These are phyloP conservation scores for Limnomonas spitsbergensis DNA, from an alignment of 139 green algal species.

Conservation along the genomic window DNA sequence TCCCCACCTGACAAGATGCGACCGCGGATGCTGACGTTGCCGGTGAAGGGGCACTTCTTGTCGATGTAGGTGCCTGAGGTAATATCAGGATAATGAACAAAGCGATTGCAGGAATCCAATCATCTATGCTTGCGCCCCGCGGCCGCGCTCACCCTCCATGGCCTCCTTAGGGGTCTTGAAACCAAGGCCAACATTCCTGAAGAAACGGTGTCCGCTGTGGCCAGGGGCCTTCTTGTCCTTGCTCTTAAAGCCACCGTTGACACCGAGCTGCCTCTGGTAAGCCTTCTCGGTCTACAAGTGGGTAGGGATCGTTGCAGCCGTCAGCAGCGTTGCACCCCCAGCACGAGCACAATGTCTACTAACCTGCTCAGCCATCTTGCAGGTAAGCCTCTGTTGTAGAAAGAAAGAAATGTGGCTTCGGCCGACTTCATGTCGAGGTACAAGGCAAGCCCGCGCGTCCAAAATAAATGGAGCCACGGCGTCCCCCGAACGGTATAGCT, in stretches of 20 bases:
- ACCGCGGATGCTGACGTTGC: constrained; percentile 95
- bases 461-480: too few species aligned
- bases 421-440: too few species aligned
- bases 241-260: constrained; percentile 67
- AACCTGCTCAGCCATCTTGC: constrained; percentile 45
- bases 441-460: too few species aligned
- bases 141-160: constrained; percentile 65
- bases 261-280: constrained; percentile 92
- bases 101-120: not conserved
- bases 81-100: too few species aligned
- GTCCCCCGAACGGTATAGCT: too few species aligned
- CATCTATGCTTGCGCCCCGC: not conserved
- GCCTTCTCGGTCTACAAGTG: constrained; percentile 82
- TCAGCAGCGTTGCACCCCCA: not conserved
- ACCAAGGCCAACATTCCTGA: constrained; percentile 93
- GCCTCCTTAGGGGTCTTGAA: constrained; percentile 98
- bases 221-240: constrained; percentile 81
- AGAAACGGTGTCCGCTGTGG: constrained; percentile 86
- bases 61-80: constrained; percentile 93
- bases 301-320: not conserved
- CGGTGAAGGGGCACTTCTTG: constrained; percentile 99
- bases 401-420: not conserved
- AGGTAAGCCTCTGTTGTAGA: not conserved
- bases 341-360: not conserved
- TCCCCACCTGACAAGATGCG: constrained; percentile 92